A percentile compares a stretch with the other conserved stretches of the same genome.
phyloP scores from a whole-genome alignment of 23 red algal genomes.

The Gracilaria domingensis region DNA sequence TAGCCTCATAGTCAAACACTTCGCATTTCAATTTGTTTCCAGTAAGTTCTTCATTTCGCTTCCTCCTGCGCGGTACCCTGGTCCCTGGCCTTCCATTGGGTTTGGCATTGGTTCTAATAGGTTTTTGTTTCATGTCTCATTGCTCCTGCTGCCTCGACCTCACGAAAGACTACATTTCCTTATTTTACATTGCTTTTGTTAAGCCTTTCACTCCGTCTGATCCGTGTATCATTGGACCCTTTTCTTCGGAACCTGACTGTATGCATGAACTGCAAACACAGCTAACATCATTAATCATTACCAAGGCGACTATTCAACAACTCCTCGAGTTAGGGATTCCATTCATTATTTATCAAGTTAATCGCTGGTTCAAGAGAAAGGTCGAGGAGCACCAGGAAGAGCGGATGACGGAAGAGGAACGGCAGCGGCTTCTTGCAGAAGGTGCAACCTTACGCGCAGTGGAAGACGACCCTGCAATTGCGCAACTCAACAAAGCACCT shows the following conservation, averaged over 20 bases:
- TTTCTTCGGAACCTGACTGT: slow-evolving; percentile 62
- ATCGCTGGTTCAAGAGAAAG: slow-evolving; percentile 28
- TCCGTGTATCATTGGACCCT: slow-evolving; percentile 38
- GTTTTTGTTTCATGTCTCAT: neutral
- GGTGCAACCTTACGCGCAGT: slow-evolving; percentile 21
- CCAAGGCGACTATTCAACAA: slow-evolving; percentile 79
- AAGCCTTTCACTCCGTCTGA: slow-evolving; percentile 66
- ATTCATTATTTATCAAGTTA: slow-evolving; percentile 38
- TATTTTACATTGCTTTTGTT: slow-evolving; percentile 80
- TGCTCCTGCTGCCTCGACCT: neutral
- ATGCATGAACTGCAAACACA: slow-evolving; percentile 64
- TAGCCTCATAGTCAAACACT: slow-evolving; percentile 77
- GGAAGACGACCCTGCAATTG: slow-evolving; percentile 15
- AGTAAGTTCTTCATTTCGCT: slow-evolving; percentile 40
- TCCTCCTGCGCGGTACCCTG: neutral
- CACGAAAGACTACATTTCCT: slow-evolving; percentile 60
- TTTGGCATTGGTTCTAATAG: neutral
- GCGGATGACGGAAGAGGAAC: slow-evolving; percentile 29
- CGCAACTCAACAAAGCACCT: slow-evolving; percentile 49
- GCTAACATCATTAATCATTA: slow-evolving; percentile 60
- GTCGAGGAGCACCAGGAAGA: slow-evolving; percentile 18
- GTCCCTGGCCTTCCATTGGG: neutral
- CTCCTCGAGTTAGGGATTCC: slow-evolving; percentile 70
- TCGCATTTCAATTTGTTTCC: slow-evolving; percentile 78
- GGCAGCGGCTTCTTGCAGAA: slow-evolving; percentile 32